Evolutionary conservation across 768 basidiomycete species (phyloP), one percentile per base, ranked within the genome.

Genomic region (Crassisporium funariophilum): DNA sequence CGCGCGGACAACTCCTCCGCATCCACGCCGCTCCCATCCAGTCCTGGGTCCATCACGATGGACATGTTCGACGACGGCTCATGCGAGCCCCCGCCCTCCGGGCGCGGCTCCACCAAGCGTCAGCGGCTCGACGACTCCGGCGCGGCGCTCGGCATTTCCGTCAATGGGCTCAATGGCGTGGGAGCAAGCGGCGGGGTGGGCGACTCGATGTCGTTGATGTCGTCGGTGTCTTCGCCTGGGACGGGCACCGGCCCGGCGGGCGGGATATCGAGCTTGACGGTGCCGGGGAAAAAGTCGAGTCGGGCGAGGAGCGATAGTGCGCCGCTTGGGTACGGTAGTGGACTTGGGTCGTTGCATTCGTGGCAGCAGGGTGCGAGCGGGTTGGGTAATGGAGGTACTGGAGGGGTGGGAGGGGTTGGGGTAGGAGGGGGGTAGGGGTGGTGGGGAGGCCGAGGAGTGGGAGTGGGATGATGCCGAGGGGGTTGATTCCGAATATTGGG

Each of bases 251-350:
- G 53, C 1, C 54, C 48, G 31, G 58, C 51, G n/a, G n/a, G n/a
- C 20, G 56, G 42, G 3, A 48, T 61, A 17, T 31, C 59, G 13
- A 58, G 41, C 16, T 43, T 63, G 49, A 50, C 49, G 10, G 65
- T 61, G 38, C 62, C 57, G 49, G 75, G 75, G 64, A 75, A 73
- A 60, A n/a, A n/a, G n/a, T 59, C 71, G 38, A 58, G 75, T 41
- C 73, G 84, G n/a, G 83, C 83, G 23, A 66, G 84, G 57, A 85
- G 83, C 56, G 84, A 87, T 57, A 81, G 79, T 23, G 67, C 85
- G 13, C 85, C 85, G 29, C 64, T 87, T 24, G 83, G 83, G 34
- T 82, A 83, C 57, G 76, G 37, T 16, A 35, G 27, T 44, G 46
- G 25, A 23, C 23, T 22, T 37, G 49, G 40, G 17, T 35, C 9